Percentiles rank a stretch among this genome's conserved stretches.
phyloP scores from a whole-genome alignment of 1,284 basidiomycete species.

The Fomitiporia mediterranea region DNA sequence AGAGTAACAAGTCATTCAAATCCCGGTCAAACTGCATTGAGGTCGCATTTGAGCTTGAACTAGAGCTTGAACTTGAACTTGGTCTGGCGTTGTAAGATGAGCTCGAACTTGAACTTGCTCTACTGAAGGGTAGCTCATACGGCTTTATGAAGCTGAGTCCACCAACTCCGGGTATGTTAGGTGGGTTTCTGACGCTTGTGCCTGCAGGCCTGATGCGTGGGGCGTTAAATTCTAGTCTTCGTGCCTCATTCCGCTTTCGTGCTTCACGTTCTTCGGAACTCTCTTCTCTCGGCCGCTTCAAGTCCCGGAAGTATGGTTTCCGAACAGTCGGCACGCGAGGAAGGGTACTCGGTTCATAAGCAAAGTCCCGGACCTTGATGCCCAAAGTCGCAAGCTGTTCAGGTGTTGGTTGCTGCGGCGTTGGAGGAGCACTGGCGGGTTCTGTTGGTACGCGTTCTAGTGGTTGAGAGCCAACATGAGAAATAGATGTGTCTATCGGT shows the following conservation, averaged over 20 bases:
- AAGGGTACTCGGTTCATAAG: constrained; percentile 52
- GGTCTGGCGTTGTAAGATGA: background rate
- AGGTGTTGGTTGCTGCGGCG: constrained; percentile 10
- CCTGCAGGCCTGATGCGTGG: background rate
- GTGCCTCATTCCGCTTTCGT: constrained; percentile 2
- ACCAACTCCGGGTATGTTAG: background rate
- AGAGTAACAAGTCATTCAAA: background rate
- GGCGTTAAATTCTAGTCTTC: constrained; percentile 3
- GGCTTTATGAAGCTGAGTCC: constrained; percentile 2
- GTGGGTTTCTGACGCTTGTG: too few relatives aligned
- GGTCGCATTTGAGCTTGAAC: background rate
- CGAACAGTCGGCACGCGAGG: constrained; percentile 51
- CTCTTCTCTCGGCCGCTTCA: constrained; percentile 3
- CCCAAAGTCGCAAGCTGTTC: constrained; percentile 36
- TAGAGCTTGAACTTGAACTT: background rate
- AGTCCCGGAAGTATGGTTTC: constrained; percentile 20
- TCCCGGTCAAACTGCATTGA: too few relatives aligned
- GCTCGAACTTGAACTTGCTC: background rate
- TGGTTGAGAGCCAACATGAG: background rate
- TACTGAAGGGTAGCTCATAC: background rate
- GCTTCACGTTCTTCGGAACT: background rate
- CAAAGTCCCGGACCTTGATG: constrained; percentile 70
- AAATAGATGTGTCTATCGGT: constrained; percentile 2
- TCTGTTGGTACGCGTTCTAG: constrained; percentile 18
- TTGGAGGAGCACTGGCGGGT: background rate